Evolutionary conservation across 78 protist genomes (phyloP).

Genomic region (Neovahlkampfia damariscottae): DNA sequence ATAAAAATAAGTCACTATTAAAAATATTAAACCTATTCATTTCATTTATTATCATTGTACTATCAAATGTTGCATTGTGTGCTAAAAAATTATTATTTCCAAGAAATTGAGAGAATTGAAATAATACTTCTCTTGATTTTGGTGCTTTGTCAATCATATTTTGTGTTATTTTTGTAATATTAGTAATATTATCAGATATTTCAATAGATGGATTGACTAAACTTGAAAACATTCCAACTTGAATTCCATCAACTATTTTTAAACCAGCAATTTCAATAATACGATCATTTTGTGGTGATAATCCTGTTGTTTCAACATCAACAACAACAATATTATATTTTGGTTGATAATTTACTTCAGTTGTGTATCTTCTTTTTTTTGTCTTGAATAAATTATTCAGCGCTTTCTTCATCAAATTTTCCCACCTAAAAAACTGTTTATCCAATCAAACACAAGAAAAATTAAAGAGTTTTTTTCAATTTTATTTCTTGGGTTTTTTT

Average conservation of each 20-base stretch:
- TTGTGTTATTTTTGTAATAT: neutral
- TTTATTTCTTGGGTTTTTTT: no score
- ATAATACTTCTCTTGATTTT: neutral
- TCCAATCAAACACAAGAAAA: no score
- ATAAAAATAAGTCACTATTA: no score
- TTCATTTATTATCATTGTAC: neutral
- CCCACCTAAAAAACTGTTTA: no score
- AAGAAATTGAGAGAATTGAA: neutral
- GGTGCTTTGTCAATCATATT: neutral
- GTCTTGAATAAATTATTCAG: no score
- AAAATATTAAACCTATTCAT: neutral
- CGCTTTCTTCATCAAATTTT: no score
- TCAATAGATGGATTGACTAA: neutral
- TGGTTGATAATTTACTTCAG: neutral
- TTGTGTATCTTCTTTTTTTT: no score
- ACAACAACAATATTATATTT: neutral
- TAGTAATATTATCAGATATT: neutral
- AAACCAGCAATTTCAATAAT: neutral
- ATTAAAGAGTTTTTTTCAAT: no score
- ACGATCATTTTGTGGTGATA: neutral
- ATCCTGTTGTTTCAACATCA: neutral
- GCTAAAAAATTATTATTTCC: neutral
- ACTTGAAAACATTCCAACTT: neutral
- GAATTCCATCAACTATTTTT: neutral
- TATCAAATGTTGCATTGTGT: neutral